phyloP scores from a whole-genome alignment of 768 basidiomycete species.

The Royoungia palumana region DNA sequence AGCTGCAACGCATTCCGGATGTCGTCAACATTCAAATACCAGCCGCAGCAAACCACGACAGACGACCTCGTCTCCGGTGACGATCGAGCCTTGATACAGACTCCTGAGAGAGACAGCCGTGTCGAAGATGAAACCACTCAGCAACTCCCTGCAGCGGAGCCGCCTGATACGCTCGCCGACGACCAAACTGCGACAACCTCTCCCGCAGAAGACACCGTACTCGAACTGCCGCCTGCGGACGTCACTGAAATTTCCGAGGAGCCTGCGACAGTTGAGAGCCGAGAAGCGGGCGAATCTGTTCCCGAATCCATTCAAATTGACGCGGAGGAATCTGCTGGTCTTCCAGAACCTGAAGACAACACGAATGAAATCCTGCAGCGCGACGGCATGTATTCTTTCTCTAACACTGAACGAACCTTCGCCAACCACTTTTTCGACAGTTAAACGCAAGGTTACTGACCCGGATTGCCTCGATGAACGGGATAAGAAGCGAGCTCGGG shows the following conservation, averaged over 20 bases:
- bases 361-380: constrained; percentile 11
- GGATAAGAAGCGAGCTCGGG: constrained; percentile 29
- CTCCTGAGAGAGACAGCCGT: constrained; percentile 5
- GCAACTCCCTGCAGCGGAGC: background rate
- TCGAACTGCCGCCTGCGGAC: constrained; percentile 5
- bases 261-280: background rate
- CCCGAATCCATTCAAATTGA: constrained; percentile 10
- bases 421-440: constrained; percentile 10
- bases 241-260: constrained; percentile 12
- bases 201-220: constrained; percentile 7
- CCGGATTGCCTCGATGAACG: constrained; percentile 24
- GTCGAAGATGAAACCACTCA: constrained; percentile 4
- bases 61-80: constrained; percentile 3
- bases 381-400: constrained; percentile 15
- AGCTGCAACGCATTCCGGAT: background rate
- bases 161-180: constrained; percentile 4
- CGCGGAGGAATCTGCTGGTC: constrained; percentile 9
- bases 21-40: background rate
- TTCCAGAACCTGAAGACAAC: constrained; percentile 13
- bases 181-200: background rate
- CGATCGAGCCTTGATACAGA: constrained; percentile 1
- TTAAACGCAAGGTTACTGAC: constrained; percentile 28
- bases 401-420: background rate
- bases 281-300: background rate
- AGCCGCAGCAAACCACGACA: constrained; percentile 7